A percentile compares a stretch with the other conserved stretches of the same genome.
Evolutionary conservation across 176 grass and related monocot species (phyloP).

Genomic region (Musa acuminata): DNA sequence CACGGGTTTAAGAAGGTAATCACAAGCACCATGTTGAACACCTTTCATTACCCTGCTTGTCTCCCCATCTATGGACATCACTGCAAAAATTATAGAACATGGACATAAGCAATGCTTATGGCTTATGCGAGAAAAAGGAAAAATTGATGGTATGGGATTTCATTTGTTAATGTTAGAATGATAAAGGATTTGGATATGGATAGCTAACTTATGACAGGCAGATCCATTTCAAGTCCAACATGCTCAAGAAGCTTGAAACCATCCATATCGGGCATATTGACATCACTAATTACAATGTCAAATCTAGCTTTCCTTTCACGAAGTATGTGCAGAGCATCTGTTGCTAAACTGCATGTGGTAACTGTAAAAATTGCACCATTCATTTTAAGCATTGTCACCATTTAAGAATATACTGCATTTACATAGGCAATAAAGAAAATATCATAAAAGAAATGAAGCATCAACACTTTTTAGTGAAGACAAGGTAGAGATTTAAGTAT

Average conservation of each 20-base stretch:
- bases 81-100: conserved; percentile 45
- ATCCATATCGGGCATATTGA: conserved; percentile 99
- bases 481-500: too few relatives aligned
- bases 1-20: conserved; percentile 98
- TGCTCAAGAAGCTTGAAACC: conserved; percentile 98
- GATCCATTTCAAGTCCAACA: conserved; percentile 98
- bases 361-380: conserved; percentile 28
- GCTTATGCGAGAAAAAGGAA: background rate
- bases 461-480: too few relatives aligned
- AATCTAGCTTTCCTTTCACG: conserved; percentile 86
- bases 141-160: background rate
- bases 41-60: conserved; percentile 99
- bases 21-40: conserved; percentile 95
- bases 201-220: conserved; percentile 98
- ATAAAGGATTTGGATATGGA: conserved; percentile 1
- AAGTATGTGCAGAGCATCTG: conserved; percentile 70
- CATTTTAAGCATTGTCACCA: background rate
- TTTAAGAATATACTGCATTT: background rate
- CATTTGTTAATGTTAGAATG: background rate
- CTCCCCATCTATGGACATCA: conserved; percentile 99
- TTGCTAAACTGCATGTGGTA: conserved; percentile 85
- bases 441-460: background rate
- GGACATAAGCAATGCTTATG: background rate
- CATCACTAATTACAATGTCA: conserved; percentile 98
- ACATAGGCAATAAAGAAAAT: background rate